These are phyloP conservation scores for Umbelopsis sp. DNA, from an alignment of 192 early-diverging fungal species.

Conservation along the genomic window DNA sequence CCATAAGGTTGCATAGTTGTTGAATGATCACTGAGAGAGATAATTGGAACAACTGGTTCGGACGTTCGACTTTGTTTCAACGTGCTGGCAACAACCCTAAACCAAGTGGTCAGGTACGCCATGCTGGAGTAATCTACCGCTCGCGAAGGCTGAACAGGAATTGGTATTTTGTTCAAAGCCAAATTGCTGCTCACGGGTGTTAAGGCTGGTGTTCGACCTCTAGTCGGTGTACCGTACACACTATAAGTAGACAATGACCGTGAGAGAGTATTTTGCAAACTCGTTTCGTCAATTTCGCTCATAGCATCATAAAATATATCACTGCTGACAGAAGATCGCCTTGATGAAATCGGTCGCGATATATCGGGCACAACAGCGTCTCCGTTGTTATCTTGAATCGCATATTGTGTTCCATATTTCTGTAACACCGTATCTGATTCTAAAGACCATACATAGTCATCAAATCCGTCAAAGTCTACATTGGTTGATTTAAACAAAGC, in stretches of 20 bases:
- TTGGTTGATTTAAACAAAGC: not conserved
- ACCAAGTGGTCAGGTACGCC: not conserved
- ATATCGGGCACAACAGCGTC: constrained; percentile 10
- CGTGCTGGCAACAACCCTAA: not conserved
- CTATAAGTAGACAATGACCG: not conserved
- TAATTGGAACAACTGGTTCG: not conserved
- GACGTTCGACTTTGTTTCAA: not conserved
- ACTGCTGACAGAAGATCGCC: constrained; percentile 7
- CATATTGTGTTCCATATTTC: constrained; percentile 17
- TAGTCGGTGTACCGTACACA: not conserved
- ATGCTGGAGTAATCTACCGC: not conserved
- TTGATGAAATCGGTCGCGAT: not conserved
- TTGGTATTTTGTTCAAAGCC: not conserved
- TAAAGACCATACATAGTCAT: constrained; percentile 22
- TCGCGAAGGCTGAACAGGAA: not conserved
- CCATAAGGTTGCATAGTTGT: not conserved
- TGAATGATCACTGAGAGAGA: not conserved
- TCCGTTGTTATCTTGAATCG: not conserved
- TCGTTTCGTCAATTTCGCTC: not conserved
- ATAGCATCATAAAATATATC: constrained; percentile 11
- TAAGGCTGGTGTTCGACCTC: not conserved
- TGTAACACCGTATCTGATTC: constrained; percentile 25
- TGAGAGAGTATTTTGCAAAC: not conserved
- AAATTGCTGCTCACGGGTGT: not conserved
- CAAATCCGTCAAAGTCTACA: constrained; percentile 28